Base-by-base conservation (phyloP, 345 rosid species). In the Arabidopsis arenosa region DNA sequence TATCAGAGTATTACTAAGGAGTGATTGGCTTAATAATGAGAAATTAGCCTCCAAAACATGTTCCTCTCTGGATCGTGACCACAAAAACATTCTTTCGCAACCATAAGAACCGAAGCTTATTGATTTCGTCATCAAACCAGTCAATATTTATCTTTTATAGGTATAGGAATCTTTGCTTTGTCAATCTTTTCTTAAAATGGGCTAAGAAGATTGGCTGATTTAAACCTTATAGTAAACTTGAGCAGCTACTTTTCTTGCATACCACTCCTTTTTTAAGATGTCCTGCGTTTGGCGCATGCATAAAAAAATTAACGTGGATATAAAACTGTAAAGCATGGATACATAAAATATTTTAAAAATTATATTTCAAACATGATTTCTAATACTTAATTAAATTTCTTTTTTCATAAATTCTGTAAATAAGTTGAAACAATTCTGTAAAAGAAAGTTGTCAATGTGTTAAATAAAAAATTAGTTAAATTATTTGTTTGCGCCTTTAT, bases 171-270 rank as follows among this genome's bases (percentile, higher is more conserved):
- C 18, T 63, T 47, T 55, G 45, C 54, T 56, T 64, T 70, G 45
- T 33, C n/a, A 7, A 37, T 63, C 44, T 63, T 77, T 69, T 70
- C 71, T 63, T 15, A 44, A n/a, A 66, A 39, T 3, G 39, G 64
- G 58, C 26, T 76, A 63, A 56, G 35, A 62, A 69, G 75, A 68
- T 75, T 75, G 74, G 70, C 35, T 61, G 49, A 43, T 75, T 61
- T 40, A 60, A 43, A 68, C 75, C 63, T 33, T 33, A 69, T 33
- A 69, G 75, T 76, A 76, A 69, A 62, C 58, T 69, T 52, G 35
- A 53, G 21, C 15, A 54, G 35, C 59, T 63, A 63, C 75, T 76
- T 76, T 62, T 69, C 51, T 53, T 63, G 64, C 57, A 53, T 14
- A 54, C 80, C 80, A 69, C 43, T 76, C 65, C 41, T 76, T 69